Base-by-base conservation (phyloP, 2,329 filamentous ascomycete genomes). In the Ophiostoma sp. region DNA sequence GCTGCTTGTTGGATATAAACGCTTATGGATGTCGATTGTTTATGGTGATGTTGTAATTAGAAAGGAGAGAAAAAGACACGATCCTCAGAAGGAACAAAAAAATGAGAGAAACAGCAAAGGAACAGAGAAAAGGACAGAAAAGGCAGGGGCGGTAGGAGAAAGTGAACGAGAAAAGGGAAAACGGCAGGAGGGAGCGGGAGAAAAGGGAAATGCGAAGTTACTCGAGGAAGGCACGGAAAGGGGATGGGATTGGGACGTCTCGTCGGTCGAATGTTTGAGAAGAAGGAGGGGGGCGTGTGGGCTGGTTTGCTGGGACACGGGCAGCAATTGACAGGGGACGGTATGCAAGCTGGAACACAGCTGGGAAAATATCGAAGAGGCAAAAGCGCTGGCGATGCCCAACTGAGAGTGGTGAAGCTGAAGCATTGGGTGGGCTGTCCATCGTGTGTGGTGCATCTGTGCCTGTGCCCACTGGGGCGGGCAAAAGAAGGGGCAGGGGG, bases 51-150 rank as follows among this genome's bases (percentile, higher is more conserved):
- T 42, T 70, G 52, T 39, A 68, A 25, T 28, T 22, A 17, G 28
- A 59, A 48, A 52, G 19, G 19, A 19, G 59, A 36, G 45, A 69
- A 15, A 52, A 39, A 33, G 19, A 52, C 45, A 39, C 28, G 45
- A 33, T 68, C 19, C 66, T 31, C 31, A 28, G n/a, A 4, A 17
- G 11, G 52, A 39, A 15, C 33, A 52, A 55, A 39, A 55, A 69
- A 39, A 25, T 8, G 15, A 39, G 11, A n/a, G 22, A 61, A 31
- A 71, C n/a, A 70, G 17, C 25, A 22, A 52, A 63, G 52, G 50
- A 61, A 69, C 39, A 63, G 48, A 70, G 63, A 63, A 72, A 57
- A 71, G 69, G 76, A 76, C 76, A 76, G 76, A 77, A 72, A 70
- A 69, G 71, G 70, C 72, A 73, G 48, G 50, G 73, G 66, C 68